Conservation (phyloP, 768 basidiomycete species). For the Filobasidium floriforme region DNA sequence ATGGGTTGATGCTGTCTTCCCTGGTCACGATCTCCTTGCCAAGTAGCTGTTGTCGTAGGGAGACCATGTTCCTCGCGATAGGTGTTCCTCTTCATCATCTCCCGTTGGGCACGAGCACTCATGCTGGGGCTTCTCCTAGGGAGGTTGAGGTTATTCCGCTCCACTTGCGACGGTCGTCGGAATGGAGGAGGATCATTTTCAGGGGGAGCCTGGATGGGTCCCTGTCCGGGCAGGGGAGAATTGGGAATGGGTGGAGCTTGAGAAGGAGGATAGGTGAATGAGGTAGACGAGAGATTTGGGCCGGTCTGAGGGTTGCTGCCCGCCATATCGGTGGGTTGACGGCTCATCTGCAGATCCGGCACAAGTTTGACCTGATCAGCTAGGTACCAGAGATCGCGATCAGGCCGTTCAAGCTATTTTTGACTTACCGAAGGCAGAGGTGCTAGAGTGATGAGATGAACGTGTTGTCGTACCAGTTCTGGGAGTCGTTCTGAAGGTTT, state of each 20-base stretch:
- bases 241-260: neutral
- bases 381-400: no score
- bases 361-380: no score
- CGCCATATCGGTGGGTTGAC: no score
- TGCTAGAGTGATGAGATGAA: no score
- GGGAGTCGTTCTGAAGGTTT: no score
- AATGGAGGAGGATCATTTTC: neutral
- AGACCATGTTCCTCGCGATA: conserved; percentile 3
- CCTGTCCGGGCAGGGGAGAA: neutral
- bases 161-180: neutral
- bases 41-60: neutral
- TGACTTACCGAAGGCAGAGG: no score
- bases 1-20: neutral
- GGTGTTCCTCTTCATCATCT: neutral
- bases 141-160: neutral
- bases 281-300: no score
- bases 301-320: no score
- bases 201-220: neutral
- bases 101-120: conserved; percentile 1
- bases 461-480: no score
- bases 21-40: neutral
- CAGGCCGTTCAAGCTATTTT: no score
- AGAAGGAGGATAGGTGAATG: conserved; percentile 1
- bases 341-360: no score
- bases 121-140: conserved; percentile 5